phyloP scores from a whole-genome alignment of 1,284 basidiomycete genomes.

The Boletus sp. region DNA sequence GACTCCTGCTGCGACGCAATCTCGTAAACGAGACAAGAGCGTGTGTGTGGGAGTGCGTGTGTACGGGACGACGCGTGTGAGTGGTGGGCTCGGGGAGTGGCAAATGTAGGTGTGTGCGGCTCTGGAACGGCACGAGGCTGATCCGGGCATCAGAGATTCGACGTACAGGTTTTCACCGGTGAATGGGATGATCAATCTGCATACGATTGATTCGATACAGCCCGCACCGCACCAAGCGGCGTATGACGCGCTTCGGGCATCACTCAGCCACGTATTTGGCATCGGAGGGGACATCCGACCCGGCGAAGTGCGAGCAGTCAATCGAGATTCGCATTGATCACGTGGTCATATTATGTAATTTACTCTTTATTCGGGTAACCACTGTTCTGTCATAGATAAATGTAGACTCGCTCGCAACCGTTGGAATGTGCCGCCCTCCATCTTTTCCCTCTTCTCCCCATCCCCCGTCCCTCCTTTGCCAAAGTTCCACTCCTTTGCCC shows the following conservation, averaged over 20 bases:
- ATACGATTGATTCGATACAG: slow-evolving; percentile 67
- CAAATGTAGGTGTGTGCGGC: slow-evolving; percentile 53
- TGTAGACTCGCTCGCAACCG: neutral
- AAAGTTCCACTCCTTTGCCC: slow-evolving; percentile 8
- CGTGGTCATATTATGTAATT: slow-evolving; percentile 15
- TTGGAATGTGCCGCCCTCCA: neutral
- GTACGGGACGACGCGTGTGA: slow-evolving; percentile 57
- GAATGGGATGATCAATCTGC: slow-evolving; percentile 60
- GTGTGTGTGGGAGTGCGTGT: slow-evolving; percentile 56
- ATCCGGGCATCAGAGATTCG: slow-evolving; percentile 51
- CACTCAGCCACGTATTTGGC: slow-evolving; percentile 48
- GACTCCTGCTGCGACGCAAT: neutral
- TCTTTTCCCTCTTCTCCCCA: neutral
- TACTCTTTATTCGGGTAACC: slow-evolving; percentile 2
- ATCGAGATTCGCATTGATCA: neutral
- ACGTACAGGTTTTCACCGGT: slow-evolving; percentile 72
- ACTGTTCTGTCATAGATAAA: neutral
- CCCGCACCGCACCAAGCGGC: slow-evolving; percentile 71
- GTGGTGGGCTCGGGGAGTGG: slow-evolving; percentile 60
- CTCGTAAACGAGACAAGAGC: slow-evolving; percentile 46
- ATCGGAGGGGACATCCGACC: slow-evolving; percentile 24
- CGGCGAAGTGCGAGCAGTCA: slow-evolving; percentile 7
- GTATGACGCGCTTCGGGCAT: slow-evolving; percentile 57
- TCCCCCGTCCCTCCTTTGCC: slow-evolving; percentile 17
- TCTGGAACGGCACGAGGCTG: neutral